phyloP scores from a whole-genome alignment of 139 green algal genomes.

The Closterium sp. region DNA sequence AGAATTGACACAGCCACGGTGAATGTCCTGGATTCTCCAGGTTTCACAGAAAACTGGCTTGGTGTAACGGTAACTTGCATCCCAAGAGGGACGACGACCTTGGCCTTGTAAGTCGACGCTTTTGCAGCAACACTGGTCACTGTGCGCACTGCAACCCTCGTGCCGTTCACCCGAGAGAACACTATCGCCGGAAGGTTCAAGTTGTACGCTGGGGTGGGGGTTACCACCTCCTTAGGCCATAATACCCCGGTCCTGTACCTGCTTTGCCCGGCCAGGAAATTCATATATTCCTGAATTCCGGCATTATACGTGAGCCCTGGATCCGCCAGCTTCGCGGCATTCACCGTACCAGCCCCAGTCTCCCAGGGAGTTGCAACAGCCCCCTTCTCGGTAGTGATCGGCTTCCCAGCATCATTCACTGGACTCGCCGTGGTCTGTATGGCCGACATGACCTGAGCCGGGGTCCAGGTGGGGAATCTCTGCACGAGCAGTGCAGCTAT shows the following conservation, averaged over 20 bases:
- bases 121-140: slow-evolving; percentile 12
- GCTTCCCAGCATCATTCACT: background rate
- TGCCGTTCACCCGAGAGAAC: slow-evolving; percentile 10
- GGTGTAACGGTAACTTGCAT: slow-evolving; percentile 13
- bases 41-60: background rate
- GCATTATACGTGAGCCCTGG: slow-evolving; percentile 33
- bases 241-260: background rate
- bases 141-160: background rate
- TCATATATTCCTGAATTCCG: background rate
- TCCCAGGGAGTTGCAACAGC: background rate
- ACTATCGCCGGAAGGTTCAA: slow-evolving; percentile 11
- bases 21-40: background rate
- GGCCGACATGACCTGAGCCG: slow-evolving; percentile 12
- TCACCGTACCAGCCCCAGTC: slow-evolving; percentile 15
- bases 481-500: slow-evolving; percentile 23
- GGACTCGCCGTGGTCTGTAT: slow-evolving; percentile 15
- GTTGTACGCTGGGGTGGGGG: background rate
- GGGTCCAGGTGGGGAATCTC: slow-evolving; percentile 9
- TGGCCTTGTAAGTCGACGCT: background rate
- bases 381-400: background rate
- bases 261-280: slow-evolving; percentile 4
- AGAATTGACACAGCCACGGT: background rate
- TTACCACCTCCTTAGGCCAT: background rate
- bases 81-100: background rate
- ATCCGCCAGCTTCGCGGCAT: background rate